Percentiles rank a stretch among this genome's conserved stretches.
Conservation (phyloP, 768 basidiomycete genomes). For the Mycena vitilis region DNA sequence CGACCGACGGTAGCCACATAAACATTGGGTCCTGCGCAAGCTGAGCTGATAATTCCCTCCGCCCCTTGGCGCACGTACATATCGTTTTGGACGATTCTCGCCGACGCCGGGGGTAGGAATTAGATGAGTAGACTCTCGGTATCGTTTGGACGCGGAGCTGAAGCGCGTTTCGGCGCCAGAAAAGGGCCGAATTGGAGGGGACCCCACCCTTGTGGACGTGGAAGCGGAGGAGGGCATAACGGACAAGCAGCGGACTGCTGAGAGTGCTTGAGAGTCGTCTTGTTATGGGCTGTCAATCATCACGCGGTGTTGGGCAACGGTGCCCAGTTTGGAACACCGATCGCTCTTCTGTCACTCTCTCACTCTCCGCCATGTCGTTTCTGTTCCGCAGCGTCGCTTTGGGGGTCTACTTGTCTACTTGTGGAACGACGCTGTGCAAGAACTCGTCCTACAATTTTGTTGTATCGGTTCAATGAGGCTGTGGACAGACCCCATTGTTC, state of each 20-base stretch:
- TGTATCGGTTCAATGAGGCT: too few species aligned
- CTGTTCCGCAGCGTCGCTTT: not conserved
- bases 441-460: too few species aligned
- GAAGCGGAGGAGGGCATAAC: slow-evolving; percentile 17
- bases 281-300: slow-evolving; percentile 30
- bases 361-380: not conserved
- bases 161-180: slow-evolving; percentile 18
- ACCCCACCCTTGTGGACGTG: slow-evolving; percentile 24
- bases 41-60: slow-evolving; percentile 28
- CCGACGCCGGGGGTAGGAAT: slow-evolving; percentile 58
- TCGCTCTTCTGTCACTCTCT: too few species aligned
- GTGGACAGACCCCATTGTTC: too few species aligned
- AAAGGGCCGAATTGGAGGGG: slow-evolving; percentile 20
- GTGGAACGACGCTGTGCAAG: too few species aligned
- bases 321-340: too few species aligned
- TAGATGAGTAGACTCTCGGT: slow-evolving; percentile 58
- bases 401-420: too few species aligned
- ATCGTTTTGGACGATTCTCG: slow-evolving; percentile 52
- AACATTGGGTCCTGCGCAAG: slow-evolving; percentile 48
- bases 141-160: slow-evolving; percentile 45
- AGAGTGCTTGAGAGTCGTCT: not conserved
- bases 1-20: slow-evolving; percentile 49
- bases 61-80: slow-evolving; percentile 48
- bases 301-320: slow-evolving; percentile 24
- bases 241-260: slow-evolving; percentile 13